Conservation (phyloP, 495 filamentous ascomycete genomes). For the Penicillium mononematosum region DNA sequence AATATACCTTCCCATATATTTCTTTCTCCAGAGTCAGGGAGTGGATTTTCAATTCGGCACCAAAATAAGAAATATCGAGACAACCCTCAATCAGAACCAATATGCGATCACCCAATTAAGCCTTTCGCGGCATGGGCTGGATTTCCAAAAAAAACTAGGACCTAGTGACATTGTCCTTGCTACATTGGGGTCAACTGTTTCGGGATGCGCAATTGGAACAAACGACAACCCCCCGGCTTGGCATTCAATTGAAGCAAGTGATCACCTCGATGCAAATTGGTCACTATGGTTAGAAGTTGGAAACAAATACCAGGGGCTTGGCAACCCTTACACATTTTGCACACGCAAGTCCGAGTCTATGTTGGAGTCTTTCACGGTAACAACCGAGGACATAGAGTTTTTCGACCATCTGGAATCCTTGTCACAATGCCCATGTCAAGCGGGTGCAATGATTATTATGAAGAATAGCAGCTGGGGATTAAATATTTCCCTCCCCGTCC, state of each 20-base stretch:
- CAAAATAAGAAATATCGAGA: conserved; percentile 31
- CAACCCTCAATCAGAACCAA: conserved; percentile 13
- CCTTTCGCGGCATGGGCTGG: conserved; percentile 9
- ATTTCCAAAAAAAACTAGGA: conserved; percentile 18
- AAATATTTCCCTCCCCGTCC: conserved; percentile 22
- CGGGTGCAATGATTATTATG: conserved; percentile 29
- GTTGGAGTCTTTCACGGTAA: conserved; percentile 41
- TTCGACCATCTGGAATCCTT: conserved; percentile 19
- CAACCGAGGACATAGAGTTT: conserved; percentile 26
- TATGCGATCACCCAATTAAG: not conserved
- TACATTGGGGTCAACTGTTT: conserved; percentile 30
- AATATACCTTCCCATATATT: conserved; percentile 37
- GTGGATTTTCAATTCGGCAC: conserved; percentile 29
- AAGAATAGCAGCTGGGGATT: conserved; percentile 37
- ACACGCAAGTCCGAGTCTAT: conserved; percentile 26
- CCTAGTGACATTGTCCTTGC: conserved; percentile 34
- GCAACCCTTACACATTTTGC: conserved; percentile 39
- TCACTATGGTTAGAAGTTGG: conserved; percentile 18
- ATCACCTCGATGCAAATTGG: conserved; percentile 34
- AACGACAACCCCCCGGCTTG: conserved; percentile 22
- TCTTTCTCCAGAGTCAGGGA: conserved; percentile 36
- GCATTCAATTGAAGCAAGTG: conserved; percentile 20
- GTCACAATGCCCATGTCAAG: not conserved
- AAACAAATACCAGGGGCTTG: conserved; percentile 17
- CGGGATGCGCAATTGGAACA: conserved; percentile 27